Evolutionary conservation across 2,329 filamentous ascomycete genomes (phyloP).

Genomic region (Aurifilum marmelostoma): DNA sequence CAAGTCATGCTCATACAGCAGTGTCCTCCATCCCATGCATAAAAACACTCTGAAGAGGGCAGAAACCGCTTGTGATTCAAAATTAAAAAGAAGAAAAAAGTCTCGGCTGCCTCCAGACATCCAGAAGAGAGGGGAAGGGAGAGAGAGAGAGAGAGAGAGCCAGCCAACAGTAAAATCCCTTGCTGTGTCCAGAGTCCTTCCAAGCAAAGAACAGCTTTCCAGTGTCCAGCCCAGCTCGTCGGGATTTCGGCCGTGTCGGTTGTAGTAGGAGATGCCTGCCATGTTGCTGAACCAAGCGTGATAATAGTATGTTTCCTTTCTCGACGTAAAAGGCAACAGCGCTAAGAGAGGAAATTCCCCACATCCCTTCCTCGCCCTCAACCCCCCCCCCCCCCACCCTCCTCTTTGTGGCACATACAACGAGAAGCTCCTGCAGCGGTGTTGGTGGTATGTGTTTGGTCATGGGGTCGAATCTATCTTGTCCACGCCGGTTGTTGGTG

Average conservation of each 20-base stretch:
- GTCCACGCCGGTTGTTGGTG: conserved; percentile 31
- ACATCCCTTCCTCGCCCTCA: too few relatives aligned
- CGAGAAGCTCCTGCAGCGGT: neutral
- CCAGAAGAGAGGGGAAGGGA: too few relatives aligned
- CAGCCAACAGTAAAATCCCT: neutral
- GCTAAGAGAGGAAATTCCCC: too few relatives aligned
- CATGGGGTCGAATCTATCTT: conserved; percentile 31
- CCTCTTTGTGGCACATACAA: neutral
- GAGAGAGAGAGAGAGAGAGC: neutral
- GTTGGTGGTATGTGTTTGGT: neutral
- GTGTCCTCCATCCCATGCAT: neutral
- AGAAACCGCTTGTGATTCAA: too few relatives aligned
- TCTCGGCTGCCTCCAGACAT: neutral
- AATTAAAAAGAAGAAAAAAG: neutral
- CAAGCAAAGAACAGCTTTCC: conserved; percentile 5
- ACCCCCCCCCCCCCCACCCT: too few relatives aligned
- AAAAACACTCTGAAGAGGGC: neutral
- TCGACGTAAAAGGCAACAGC: conserved; percentile 22
- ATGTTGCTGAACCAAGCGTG: conserved; percentile 16
- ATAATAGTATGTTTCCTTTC: conserved; percentile 16
- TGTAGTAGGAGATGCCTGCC: conserved; percentile 11
- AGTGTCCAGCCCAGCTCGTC: neutral
- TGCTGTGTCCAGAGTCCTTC: neutral
- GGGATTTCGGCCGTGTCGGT: conserved; percentile 15
- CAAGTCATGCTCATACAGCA: neutral